Evolutionary conservation across 2,329 filamentous ascomycete species (phyloP).

Genomic region (Amauroascus verrucosus): DNA sequence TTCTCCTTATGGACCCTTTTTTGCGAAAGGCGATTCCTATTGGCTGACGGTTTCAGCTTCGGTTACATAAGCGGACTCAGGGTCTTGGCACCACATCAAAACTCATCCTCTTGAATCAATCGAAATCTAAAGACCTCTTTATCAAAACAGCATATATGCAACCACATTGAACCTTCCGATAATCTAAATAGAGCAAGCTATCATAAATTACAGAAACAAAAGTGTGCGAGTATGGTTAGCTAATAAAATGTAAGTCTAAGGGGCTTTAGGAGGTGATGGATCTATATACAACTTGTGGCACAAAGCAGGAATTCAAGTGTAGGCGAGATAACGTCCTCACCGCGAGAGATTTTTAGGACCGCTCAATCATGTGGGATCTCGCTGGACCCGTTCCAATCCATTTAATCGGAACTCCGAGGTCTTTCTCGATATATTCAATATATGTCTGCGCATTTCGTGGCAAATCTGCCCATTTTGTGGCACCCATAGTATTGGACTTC

Average conservation of each 20-base stretch:
- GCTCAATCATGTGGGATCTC: constrained; percentile 52
- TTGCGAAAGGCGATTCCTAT: not conserved
- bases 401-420: constrained; percentile 48
- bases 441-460: constrained; percentile 50
- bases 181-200: too few relatives aligned
- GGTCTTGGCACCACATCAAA: not conserved
- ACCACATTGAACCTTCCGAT: too few relatives aligned
- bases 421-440: constrained; percentile 50
- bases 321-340: not conserved
- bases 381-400: constrained; percentile 55
- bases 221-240: not conserved
- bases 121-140: too few relatives aligned
- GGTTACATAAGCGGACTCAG: not conserved
- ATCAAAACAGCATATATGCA: not conserved
- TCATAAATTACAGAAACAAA: not conserved
- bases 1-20: not conserved
- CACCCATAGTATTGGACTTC: constrained; percentile 50
- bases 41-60: not conserved
- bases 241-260: not conserved
- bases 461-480: constrained; percentile 47
- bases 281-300: not conserved
- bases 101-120: too few relatives aligned
- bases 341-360: constrained; percentile 18
- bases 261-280: not conserved
- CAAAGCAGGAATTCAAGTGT: not conserved